These are phyloP conservation scores for Helicostylum pulchrum DNA, from an alignment of 192 early-diverging fungal species.

Conservation along the genomic window DNA sequence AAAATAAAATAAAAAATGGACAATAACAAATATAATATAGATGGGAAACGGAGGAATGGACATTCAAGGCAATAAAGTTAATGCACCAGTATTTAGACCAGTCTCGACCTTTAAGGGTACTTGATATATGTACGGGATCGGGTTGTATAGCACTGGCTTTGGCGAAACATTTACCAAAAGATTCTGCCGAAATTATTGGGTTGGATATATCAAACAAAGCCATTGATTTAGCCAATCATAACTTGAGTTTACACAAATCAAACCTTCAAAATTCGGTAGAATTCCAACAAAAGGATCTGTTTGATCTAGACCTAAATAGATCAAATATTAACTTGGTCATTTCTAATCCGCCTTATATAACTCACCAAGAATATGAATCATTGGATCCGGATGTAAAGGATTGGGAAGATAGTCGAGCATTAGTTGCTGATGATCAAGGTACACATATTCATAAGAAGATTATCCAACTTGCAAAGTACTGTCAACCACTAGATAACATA, in stretches of 20 bases:
- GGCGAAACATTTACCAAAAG: slow-evolving; percentile 50
- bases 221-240: slow-evolving; percentile 57
- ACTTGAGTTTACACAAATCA: slow-evolving; percentile 35
- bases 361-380: slow-evolving; percentile 57
- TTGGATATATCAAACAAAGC: slow-evolving; percentile 68
- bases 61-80: slow-evolving; percentile 50
- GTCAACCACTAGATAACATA: slow-evolving; percentile 15
- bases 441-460: slow-evolving; percentile 58
- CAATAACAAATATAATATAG: slow-evolving; percentile 28
- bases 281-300: slow-evolving; percentile 50
- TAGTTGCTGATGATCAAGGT: slow-evolving; percentile 64
- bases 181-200: slow-evolving; percentile 48
- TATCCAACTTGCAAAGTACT: slow-evolving; percentile 25
- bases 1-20: background rate
- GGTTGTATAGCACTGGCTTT: slow-evolving; percentile 81
- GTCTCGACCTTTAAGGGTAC: slow-evolving; percentile 51
- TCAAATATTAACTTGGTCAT: slow-evolving; percentile 68
- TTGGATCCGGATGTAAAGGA: slow-evolving; percentile 72
- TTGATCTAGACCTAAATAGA: slow-evolving; percentile 6
- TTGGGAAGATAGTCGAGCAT: slow-evolving; percentile 83
- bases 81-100: slow-evolving; percentile 33
- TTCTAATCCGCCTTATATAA: slow-evolving; percentile 90
- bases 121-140: slow-evolving; percentile 87
- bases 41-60: slow-evolving; percentile 97
- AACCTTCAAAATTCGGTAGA: slow-evolving; percentile 32